A percentile compares a stretch with the other conserved stretches of the same genome.
These are phyloP conservation scores for Gnomoniopsis smithogilvyi DNA, from an alignment of 2,329 filamentous ascomycete species.

Conservation along the genomic window DNA sequence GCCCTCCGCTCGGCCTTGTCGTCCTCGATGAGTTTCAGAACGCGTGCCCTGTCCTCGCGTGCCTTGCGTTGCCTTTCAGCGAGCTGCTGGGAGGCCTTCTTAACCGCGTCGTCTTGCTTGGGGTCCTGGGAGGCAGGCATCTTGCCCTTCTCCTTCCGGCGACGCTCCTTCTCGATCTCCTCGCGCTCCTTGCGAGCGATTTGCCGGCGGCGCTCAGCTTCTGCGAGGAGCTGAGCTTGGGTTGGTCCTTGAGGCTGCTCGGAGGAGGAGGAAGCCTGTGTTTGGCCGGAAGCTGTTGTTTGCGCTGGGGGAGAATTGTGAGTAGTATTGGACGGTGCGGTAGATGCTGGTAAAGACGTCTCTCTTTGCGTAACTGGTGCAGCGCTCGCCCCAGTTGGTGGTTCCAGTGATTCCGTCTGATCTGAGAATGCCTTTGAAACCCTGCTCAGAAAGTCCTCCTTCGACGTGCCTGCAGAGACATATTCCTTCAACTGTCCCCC, in stretches of 20 bases:
- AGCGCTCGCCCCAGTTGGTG: neutral
- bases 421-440: conserved; percentile 40
- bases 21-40: conserved; percentile 72
- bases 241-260: conserved; percentile 10
- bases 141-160: conserved; percentile 37
- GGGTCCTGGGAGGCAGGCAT: conserved; percentile 23
- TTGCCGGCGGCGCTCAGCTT: conserved; percentile 34
- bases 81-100: conserved; percentile 50
- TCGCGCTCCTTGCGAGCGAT: conserved; percentile 47
- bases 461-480: conserved; percentile 60
- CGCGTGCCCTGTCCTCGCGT: conserved; percentile 65
- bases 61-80: conserved; percentile 64
- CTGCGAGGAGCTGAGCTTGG: neutral
- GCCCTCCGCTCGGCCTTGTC: conserved; percentile 68
- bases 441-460: conserved; percentile 63
- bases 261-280: conserved; percentile 20
- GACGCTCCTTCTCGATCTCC: conserved; percentile 27
- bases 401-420: neutral
- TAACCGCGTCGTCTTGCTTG: conserved; percentile 39
- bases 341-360: conserved; percentile 10
- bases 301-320: conserved; percentile 3
- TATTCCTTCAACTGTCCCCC: conserved; percentile 78
- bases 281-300: conserved; percentile 17
- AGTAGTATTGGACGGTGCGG: conserved; percentile 2
- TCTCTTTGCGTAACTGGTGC: neutral